These are phyloP conservation scores for Anisodus acutangulus DNA, from an alignment of 257 asterid genomes.

Conservation along the genomic window DNA sequence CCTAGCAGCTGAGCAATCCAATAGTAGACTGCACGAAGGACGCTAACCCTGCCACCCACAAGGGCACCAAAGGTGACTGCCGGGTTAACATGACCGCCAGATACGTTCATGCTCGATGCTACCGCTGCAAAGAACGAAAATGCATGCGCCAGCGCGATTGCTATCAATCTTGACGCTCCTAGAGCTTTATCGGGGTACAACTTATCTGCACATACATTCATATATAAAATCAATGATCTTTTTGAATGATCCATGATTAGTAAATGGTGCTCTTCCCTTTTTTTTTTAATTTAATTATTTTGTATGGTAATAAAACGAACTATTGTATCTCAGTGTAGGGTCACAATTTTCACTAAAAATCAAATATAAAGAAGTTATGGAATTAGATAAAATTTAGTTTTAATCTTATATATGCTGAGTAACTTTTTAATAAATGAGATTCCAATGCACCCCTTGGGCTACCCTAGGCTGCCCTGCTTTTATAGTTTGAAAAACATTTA, in stretches of 20 bases:
- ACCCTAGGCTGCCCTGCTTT: too few relatives aligned
- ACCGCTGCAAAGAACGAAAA: constrained; percentile 77
- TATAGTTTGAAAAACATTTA: too few relatives aligned
- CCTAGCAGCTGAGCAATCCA: constrained; percentile 94
- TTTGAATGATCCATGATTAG: background rate
- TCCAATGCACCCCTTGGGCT: too few relatives aligned
- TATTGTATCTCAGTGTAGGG: too few relatives aligned
- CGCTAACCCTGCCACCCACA: constrained; percentile 77
- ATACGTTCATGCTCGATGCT: constrained; percentile 82
- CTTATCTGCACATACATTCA: constrained; percentile 47
- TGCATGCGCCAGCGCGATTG: constrained; percentile 77
- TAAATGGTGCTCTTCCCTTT: background rate
- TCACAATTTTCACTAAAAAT: background rate
- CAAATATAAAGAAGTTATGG: too few relatives aligned
- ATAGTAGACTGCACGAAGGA: constrained; percentile 77
- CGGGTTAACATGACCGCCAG: constrained; percentile 92
- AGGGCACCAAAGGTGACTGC: constrained; percentile 94
- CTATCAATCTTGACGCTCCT: constrained; percentile 59
- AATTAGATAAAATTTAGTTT: too few relatives aligned
- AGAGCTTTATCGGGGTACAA: constrained; percentile 55
- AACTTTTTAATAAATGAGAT: background rate
- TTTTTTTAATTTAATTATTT: background rate
- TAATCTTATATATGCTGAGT: too few relatives aligned
- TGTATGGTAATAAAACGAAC: too few relatives aligned
- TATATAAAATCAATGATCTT: background rate